phyloP scores from a whole-genome alignment of 2,329 filamentous ascomycete species.

The Coniochaeta sp. region DNA sequence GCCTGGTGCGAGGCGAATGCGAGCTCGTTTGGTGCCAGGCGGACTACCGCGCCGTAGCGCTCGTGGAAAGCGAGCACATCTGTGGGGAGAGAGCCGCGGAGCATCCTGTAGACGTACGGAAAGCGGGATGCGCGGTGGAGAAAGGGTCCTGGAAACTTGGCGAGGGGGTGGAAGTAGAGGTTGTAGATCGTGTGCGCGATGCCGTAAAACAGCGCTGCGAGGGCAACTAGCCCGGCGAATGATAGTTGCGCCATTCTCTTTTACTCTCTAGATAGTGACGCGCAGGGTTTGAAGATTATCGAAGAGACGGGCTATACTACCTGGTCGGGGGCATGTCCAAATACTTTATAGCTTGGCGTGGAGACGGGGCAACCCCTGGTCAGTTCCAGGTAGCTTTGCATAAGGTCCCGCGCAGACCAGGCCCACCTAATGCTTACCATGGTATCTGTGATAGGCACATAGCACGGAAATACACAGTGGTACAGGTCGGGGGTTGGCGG shows the following conservation, averaged over 20 bases:
- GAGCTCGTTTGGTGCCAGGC: conserved; percentile 34
- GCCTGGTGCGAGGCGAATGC: conserved; percentile 28
- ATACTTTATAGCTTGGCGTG: too few species aligned
- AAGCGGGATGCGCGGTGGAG: conserved; percentile 12
- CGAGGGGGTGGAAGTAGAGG: conserved; percentile 18
- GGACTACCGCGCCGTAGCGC: conserved; percentile 26
- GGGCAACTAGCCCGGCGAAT: not conserved
- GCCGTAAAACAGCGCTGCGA: conserved; percentile 1
- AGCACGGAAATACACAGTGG: too few species aligned
- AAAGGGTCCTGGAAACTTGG: conserved; percentile 15
- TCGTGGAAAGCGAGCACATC: conserved; percentile 12
- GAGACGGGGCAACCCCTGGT: too few species aligned
- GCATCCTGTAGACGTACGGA: conserved; percentile 54
- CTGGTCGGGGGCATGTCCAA: too few species aligned
- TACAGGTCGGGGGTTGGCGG: too few species aligned
- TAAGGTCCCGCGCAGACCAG: too few species aligned
- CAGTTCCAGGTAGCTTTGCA: too few species aligned
- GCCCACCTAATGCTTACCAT: too few species aligned
- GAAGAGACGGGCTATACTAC: too few species aligned
- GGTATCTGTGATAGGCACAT: too few species aligned
- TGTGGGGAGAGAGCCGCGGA: conserved; percentile 70
- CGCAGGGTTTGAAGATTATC: too few species aligned
- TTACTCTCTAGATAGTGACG: too few species aligned
- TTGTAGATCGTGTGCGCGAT: conserved; percentile 13
- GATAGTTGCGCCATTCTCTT: not conserved